phyloP scores from a whole-genome alignment of 139 green algal genomes.

The Chlorella sp. region DNA sequence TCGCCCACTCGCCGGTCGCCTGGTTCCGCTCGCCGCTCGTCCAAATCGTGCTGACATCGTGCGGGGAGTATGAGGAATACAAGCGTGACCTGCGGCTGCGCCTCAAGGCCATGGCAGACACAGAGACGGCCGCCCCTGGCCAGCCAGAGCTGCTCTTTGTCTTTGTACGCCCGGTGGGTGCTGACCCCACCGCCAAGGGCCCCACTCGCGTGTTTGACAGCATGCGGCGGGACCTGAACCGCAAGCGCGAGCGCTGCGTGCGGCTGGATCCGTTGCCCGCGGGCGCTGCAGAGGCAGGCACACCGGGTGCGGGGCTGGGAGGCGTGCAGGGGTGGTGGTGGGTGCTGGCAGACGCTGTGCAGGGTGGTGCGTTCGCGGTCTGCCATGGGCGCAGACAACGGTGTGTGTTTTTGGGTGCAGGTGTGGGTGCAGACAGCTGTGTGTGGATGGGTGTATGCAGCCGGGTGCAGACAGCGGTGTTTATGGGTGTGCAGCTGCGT shows the following conservation, averaged over 20 bases:
- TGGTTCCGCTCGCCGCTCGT: conserved; percentile 86
- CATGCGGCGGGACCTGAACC: conserved; percentile 74
- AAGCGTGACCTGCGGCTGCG: conserved; percentile 51
- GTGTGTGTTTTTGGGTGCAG: no score
- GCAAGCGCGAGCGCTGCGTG: conserved; percentile 59
- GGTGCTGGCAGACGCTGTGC: background rate
- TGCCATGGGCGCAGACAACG: no score
- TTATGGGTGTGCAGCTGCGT: background rate
- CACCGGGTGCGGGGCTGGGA: conserved; percentile 18
- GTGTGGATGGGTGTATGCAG: no score
- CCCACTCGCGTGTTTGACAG: conserved; percentile 69
- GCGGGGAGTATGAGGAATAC: conserved; percentile 81
- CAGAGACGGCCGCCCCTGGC: conserved; percentile 22
- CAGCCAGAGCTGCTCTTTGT: conserved; percentile 70
- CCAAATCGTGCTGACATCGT: conserved; percentile 73
- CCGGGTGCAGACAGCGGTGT: no score
- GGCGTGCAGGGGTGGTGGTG: background rate
- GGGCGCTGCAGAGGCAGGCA: background rate
- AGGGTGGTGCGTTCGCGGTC: no score
- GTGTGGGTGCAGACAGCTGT: no score
- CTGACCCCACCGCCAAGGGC: conserved; percentile 46
- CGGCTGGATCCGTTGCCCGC: conserved; percentile 55
- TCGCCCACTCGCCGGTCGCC: conserved; percentile 66
- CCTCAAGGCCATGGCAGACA: conserved; percentile 62
- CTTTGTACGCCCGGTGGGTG: conserved; percentile 63